Percentiles rank a stretch among this genome's conserved stretches.
Evolutionary conservation across 1,284 basidiomycete genomes (phyloP).

Genomic region (Coriolopsis trogii): DNA sequence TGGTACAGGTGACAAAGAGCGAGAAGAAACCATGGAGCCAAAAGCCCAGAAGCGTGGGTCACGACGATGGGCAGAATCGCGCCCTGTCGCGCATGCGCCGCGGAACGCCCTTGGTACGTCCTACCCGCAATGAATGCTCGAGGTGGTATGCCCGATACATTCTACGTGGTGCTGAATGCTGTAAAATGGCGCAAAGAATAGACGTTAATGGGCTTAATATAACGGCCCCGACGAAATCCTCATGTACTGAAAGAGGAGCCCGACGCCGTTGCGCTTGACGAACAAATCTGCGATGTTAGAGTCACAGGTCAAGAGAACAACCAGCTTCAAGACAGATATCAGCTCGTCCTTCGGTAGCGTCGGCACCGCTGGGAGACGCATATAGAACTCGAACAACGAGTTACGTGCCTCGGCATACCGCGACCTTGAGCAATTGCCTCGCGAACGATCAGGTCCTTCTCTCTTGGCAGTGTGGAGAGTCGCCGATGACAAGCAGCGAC

Average conservation of each 20-base stretch:
- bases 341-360: conserved; percentile 77
- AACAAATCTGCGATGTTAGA: conserved; percentile 61
- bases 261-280: conserved; percentile 64
- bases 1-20: no score
- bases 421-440: conserved; percentile 59
- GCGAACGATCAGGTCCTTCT: conserved; percentile 63
- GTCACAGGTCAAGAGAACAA: conserved; percentile 83
- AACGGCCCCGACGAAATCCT: conserved; percentile 55
- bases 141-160: no score
- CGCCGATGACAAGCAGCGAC: conserved; percentile 75
- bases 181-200: no score
- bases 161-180: no score
- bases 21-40: no score
- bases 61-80: no score
- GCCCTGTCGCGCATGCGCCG: no score
- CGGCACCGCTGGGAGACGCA: conserved; percentile 65
- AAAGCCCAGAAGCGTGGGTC: no score
- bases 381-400: conserved; percentile 73
- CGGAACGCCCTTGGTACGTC: no score
- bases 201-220: no score
- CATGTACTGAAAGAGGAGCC: conserved; percentile 65
- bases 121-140: no score
- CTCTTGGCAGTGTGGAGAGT: conserved; percentile 73
- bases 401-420: conserved; percentile 60
- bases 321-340: conserved; percentile 75